phyloP scores from a whole-genome alignment of 148 eudicot species.

The Suaeda aralocaspica region DNA sequence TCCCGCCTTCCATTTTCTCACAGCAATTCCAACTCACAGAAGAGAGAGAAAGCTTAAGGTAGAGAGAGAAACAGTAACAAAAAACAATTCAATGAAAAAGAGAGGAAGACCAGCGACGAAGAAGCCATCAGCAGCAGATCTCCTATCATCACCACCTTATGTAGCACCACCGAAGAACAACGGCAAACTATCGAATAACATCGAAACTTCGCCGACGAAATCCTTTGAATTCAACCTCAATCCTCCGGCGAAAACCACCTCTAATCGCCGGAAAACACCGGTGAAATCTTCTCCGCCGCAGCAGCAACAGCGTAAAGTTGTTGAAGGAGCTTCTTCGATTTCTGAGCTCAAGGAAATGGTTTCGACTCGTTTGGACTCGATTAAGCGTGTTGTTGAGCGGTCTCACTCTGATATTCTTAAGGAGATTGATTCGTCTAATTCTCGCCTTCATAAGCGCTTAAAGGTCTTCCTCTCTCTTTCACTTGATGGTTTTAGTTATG shows the following conservation, averaged over 20 bases:
- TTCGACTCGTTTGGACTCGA: constrained; percentile 45
- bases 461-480: constrained; percentile 38
- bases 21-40: neutral
- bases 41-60: neutral
- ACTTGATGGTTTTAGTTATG: neutral
- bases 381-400: constrained; percentile 57
- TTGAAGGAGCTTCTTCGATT: constrained; percentile 29
- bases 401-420: constrained; percentile 66
- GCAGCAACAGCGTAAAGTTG: neutral
- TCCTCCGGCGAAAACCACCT: constrained; percentile 11
- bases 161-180: neutral
- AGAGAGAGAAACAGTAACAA: neutral
- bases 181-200: neutral
- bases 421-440: constrained; percentile 57
- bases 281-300: constrained; percentile 14
- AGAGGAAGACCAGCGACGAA: constrained; percentile 16
- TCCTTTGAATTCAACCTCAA: constrained; percentile 23
- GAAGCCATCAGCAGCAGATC: constrained; percentile 27
- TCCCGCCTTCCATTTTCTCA: constrained; percentile 28
- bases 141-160: constrained; percentile 21
- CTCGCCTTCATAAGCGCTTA: constrained; percentile 63
- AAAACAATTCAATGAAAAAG: constrained; percentile 21
- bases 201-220: constrained; percentile 4
- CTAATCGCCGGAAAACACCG: constrained; percentile 6
- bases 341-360: constrained; percentile 60